Evolutionary conservation across 2,329 filamentous ascomycete genomes (phyloP), one percentile per base, ranked within the genome.

Genomic region (Fusarium sp.): DNA sequence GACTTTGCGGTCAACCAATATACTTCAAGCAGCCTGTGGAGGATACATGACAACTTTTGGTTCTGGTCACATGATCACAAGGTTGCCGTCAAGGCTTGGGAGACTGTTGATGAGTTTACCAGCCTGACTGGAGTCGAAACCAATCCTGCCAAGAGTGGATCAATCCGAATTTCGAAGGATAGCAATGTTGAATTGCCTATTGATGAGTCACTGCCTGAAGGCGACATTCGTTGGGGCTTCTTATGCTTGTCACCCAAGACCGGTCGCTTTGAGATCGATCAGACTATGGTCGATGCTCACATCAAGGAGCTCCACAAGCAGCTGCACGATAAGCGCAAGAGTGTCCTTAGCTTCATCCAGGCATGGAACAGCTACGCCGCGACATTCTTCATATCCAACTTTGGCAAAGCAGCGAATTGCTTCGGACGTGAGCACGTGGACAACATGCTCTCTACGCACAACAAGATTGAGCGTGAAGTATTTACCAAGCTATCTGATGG

Each of bases 21-120:
- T 3, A 88, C 89, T 0, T 72, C 78, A 0, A 79, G 80, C 3
- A 80, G 83, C n/a, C 77, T 91, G 13, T 89, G 89, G 75, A 86
- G 90, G 14, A 81, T 91, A 40, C 85, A 90, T 54, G 90, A 91
- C 67, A 88, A 91, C 68, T 82, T 91, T 54, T 92, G 89, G 89
- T 88, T 91, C 74, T 91, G 89, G 88, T 72, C 82, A 69, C 84
- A 85, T 11, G 81, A 87, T 8, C 84, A 89, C 49, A 67, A 79
- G 5, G 81, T 79, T 4, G 86, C 85, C n/a, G 81, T 84, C 24
- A 81, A 83, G 45, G 89, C 87, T 0, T 93, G 90, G 90, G 74
- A 83, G 20, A 82, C 86, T 0, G 83, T 92, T 67, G 80, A 82
- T 2, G 77, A 82, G 3, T 92, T 91, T 67, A 79, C 83, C 3